Evolutionary conservation across 108 stramenopile species (phyloP).

Genomic region (Chaetoceros muelleri): DNA sequence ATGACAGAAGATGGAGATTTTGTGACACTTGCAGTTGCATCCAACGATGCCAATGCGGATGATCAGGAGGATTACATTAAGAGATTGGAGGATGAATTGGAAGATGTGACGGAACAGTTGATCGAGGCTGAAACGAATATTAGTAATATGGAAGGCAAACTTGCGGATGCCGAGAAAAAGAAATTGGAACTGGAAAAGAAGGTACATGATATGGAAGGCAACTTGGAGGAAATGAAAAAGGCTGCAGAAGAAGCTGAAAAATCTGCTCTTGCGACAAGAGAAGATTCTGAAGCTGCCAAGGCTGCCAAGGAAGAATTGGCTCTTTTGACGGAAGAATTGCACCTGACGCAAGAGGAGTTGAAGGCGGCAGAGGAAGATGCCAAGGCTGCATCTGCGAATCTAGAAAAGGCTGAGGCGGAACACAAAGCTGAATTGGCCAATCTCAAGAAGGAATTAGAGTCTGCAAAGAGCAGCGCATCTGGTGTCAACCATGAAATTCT

Average conservation of each 20-base stretch:
- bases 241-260: background rate
- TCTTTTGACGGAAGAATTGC: constrained; percentile 40
- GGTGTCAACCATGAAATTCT: constrained; percentile 42
- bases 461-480: constrained; percentile 21
- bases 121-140: constrained; percentile 77
- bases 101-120: constrained; percentile 78
- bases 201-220: constrained; percentile 9
- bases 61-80: constrained; percentile 59
- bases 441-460: constrained; percentile 38
- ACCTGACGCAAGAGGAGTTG: constrained; percentile 36
- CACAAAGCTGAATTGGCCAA: constrained; percentile 49
- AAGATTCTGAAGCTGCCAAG: background rate
- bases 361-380: constrained; percentile 64
- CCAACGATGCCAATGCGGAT: constrained; percentile 19
- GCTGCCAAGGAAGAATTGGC: constrained; percentile 48
- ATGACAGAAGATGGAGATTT: constrained; percentile 2
- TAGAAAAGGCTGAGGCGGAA: constrained; percentile 39
- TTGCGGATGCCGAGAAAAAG: constrained; percentile 43
- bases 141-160: constrained; percentile 44
- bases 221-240: constrained; percentile 4
- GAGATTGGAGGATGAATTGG: constrained; percentile 81
- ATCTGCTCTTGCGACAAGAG: background rate
- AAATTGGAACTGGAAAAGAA: constrained; percentile 20
- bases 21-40: background rate
- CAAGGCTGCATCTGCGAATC: constrained; percentile 14